These are phyloP conservation scores for Sechiopsis laciniata DNA, from an alignment of 306 rosid genomes.

Conservation along the genomic window DNA sequence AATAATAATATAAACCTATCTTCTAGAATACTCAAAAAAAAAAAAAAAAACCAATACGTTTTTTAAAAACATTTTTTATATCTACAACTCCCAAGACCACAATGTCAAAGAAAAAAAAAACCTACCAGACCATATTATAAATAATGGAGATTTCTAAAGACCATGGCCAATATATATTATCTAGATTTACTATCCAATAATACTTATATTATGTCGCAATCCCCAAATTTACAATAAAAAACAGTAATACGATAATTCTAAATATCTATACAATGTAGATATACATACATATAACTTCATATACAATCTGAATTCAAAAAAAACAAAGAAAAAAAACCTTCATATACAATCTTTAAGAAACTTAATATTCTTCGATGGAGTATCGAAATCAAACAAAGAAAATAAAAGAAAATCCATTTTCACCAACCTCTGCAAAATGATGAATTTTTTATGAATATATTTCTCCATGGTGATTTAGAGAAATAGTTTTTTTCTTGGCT, in stretches of 20 bases:
- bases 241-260: not conserved
- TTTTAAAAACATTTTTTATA: too few relatives aligned
- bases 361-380: not conserved
- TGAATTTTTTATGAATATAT: not conserved
- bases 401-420: constrained; percentile 1
- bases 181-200: not conserved
- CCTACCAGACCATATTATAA: not conserved
- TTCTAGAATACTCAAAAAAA: too few relatives aligned
- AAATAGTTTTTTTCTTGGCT: constrained; percentile 37
- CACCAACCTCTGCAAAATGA: constrained; percentile 16
- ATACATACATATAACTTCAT: not conserved
- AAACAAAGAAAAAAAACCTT: too few relatives aligned
- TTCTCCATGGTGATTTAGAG: constrained; percentile 27
- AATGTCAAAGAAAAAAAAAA: too few relatives aligned
- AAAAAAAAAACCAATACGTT: too few relatives aligned
- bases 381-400: not conserved
- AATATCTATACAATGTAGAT: not conserved
- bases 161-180: not conserved
- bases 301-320: not conserved
- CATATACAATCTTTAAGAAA: not conserved
- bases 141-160: not conserved
- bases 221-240: not conserved
- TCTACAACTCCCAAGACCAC: not conserved
- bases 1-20: not conserved
- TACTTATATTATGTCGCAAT: not conserved